Base-by-base conservation (phyloP, 176 grass and related monocot genomes). In the Musa schizocarpa region DNA sequence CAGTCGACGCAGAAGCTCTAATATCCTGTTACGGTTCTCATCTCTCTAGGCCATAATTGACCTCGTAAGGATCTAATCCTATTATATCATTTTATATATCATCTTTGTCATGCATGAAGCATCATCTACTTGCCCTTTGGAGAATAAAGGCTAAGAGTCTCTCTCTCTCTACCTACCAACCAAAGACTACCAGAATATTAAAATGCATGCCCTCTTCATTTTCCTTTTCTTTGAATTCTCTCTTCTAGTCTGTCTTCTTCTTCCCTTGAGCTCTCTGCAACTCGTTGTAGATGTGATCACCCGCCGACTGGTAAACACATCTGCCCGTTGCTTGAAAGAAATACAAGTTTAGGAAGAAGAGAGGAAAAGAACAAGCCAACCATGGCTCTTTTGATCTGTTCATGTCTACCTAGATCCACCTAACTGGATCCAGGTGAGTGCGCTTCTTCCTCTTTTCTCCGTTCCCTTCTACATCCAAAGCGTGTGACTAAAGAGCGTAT, bases 371-470 rank as follows among this genome's bases (percentile, higher is more conserved):
- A 29, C n/a, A 24, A 77, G 19, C 10, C 75, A 65, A 65, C 17
- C 34, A 65, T 77, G 75, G 75, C 65, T 77, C 34, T 77, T 77
- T 25, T 20, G 59, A 52, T 53, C 59, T 11, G 59, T 77, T 77
- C 61, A 43, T 24, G 24, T 65, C 58, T 77, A 77, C 52, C 48
- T 77, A 52, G 75, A 77, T 65, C 58, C 75, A 25, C 75, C 58
- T 11, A 77, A 65, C 61, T 77, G 75, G 75, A 65, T 14, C 75
- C 75, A 77, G 75, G 75, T 77, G 48, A 77, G 75, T 56, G 21
- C n/a, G 10, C 50, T 53, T 72, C 69, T 22, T 62, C 71, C 26
- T 13, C 52, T 19, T 72, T 56, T 57, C 14, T 57, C 9, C 21
- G 3, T 8, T 48, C 0, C 26, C 1, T 43, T 49, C 13, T 12